phyloP scores from a whole-genome alignment of 371 early-diverging fungal species.

The Mucor racemosus region DNA sequence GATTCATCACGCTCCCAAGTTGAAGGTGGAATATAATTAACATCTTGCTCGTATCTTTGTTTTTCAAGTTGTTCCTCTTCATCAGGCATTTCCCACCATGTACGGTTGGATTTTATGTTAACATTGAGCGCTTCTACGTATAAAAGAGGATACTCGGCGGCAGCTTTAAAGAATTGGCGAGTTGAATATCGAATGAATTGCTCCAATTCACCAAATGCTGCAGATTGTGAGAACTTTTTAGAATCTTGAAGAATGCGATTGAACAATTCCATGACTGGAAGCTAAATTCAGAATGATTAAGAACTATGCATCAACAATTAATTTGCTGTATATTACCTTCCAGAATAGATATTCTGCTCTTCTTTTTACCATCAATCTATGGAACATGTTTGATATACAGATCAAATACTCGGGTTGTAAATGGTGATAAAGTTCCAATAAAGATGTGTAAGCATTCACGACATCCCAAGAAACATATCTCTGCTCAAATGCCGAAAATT shows the following conservation, averaged over 20 bases:
- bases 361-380: slow-evolving; percentile 71
- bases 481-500: slow-evolving; percentile 67
- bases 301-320: no score
- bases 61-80: background rate
- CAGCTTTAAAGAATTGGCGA: slow-evolving; percentile 60
- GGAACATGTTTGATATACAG: slow-evolving; percentile 64
- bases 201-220: slow-evolving; percentile 49
- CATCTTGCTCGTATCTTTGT: slow-evolving; percentile 2
- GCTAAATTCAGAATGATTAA: slow-evolving; percentile 19
- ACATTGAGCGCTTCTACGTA: slow-evolving; percentile 58
- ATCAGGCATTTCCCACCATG: slow-evolving; percentile 14
- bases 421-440: slow-evolving; percentile 54
- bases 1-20: background rate
- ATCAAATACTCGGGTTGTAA: slow-evolving; percentile 56
- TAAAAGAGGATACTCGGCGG: slow-evolving; percentile 59
- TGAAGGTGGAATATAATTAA: slow-evolving; percentile 7
- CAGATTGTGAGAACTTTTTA: slow-evolving; percentile 30
- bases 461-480: slow-evolving; percentile 57
- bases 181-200: slow-evolving; percentile 58
- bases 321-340: slow-evolving; percentile 37
- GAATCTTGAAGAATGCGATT: slow-evolving; percentile 55
- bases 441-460: slow-evolving; percentile 56
- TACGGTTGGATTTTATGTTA: slow-evolving; percentile 10
- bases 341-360: slow-evolving; percentile 62
- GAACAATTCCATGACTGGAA: slow-evolving; percentile 67